phyloP scores from a whole-genome alignment of 106 monocot genomes.

The Dendrobium huoshanense region DNA sequence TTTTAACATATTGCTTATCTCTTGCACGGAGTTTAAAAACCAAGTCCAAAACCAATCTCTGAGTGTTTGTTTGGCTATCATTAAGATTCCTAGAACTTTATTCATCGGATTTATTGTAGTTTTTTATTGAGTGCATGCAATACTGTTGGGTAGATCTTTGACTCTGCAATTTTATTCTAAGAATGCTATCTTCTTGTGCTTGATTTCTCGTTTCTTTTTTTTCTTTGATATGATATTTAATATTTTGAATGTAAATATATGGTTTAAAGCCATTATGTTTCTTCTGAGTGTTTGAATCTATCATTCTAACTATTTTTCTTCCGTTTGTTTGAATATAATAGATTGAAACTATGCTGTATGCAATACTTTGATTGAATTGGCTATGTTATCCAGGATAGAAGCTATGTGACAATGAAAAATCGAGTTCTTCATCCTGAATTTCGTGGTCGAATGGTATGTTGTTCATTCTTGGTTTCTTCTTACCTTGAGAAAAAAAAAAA shows the following conservation, averaged over 20 bases:
- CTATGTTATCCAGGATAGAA: constrained; percentile 62
- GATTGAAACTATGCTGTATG: background rate
- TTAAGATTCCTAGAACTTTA: background rate
- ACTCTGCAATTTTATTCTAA: background rate
- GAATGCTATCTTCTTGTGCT: background rate
- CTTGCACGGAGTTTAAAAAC: background rate
- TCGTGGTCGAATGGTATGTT: constrained; percentile 91
- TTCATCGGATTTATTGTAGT: background rate
- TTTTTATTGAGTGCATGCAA: background rate
- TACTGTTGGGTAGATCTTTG: background rate
- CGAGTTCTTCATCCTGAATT: constrained; percentile 78
- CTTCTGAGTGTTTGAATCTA: background rate
- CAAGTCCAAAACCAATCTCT: background rate
- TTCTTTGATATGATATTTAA: background rate
- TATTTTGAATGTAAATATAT: background rate
- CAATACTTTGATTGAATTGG: constrained; percentile 5
- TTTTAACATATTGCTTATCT: background rate
- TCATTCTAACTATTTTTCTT: background rate
- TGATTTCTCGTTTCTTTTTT: background rate
- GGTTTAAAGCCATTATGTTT: background rate
- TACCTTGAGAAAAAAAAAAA: background rate
- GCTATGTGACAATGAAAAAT: constrained; percentile 70
- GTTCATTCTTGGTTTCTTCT: background rate
- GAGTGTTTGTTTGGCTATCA: background rate
- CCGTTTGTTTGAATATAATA: background rate